phyloP scores from a whole-genome alignment of 108 stramenopile species.

The Cyclostephanos tholiformis region DNA sequence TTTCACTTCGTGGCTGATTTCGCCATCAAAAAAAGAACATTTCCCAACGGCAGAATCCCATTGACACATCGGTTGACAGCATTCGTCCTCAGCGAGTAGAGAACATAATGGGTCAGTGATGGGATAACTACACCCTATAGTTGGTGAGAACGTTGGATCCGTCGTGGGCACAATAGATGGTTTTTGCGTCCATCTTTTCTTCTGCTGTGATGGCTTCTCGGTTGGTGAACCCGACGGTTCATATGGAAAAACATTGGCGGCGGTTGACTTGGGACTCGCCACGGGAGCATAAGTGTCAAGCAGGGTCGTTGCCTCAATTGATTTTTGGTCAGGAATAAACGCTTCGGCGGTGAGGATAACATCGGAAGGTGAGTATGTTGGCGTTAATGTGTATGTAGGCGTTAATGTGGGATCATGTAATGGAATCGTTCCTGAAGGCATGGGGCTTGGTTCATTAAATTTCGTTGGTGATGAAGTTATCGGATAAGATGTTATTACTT shows the following conservation, averaged over 20 bases:
- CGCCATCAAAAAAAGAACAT: conserved; percentile 6
- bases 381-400: too few species aligned
- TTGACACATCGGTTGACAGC: conserved; percentile 19
- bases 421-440: too few species aligned
- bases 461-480: not conserved
- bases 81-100: not conserved
- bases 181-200: not conserved
- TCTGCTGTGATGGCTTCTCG: not conserved
- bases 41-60: conserved; percentile 4
- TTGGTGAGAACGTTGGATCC: not conserved
- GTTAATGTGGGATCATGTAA: too few species aligned
- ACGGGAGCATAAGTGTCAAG: not conserved
- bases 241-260: not conserved
- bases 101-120: conserved; percentile 1
- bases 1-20: conserved; percentile 5
- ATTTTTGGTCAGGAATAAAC: too few species aligned
- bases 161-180: not conserved
- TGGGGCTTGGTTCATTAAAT: not conserved
- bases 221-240: not conserved
- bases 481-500: not conserved
- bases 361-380: too few species aligned
- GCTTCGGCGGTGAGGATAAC: too few species aligned
- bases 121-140: not conserved
- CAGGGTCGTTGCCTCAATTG: not conserved
- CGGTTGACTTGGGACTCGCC: too few species aligned